A percentile compares a stretch with the other conserved stretches of the same genome.
phyloP scores from a whole-genome alignment of 176 grass and related monocot genomes.

The Paspalum vaginatum region DNA sequence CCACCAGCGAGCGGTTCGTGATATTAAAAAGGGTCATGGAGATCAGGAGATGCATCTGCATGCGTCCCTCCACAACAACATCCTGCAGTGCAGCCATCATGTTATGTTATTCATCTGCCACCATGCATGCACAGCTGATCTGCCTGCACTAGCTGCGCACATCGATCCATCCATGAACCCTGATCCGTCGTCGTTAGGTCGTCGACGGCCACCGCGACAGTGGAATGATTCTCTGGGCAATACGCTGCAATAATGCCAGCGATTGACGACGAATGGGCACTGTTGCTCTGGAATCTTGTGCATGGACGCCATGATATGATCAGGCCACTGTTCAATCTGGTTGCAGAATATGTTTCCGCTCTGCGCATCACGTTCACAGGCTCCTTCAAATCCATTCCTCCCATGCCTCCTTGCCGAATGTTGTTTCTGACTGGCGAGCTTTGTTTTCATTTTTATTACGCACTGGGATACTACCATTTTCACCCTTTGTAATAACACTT shows the following conservation, averaged over 20 bases:
- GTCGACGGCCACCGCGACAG: constrained; percentile 24
- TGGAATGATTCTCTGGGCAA: constrained; percentile 31
- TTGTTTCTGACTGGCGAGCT: background rate
- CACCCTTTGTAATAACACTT: too few species aligned
- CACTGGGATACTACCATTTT: too few species aligned
- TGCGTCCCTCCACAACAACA: constrained; percentile 5
- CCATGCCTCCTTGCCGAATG: background rate
- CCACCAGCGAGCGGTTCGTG: constrained; percentile 1
- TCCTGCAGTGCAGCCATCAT: background rate
- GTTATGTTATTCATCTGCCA: too few species aligned
- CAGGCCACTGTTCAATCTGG: constrained; percentile 27
- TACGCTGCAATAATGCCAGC: constrained; percentile 27
- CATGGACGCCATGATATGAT: constrained; percentile 33
- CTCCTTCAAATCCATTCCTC: constrained; percentile 13
- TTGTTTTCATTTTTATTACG: too few species aligned
- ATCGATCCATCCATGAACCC: background rate
- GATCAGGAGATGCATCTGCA: background rate
- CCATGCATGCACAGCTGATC: too few species aligned
- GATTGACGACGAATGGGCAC: background rate
- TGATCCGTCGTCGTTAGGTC: constrained; percentile 11
- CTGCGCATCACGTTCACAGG: too few species aligned
- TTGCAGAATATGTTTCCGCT: too few species aligned
- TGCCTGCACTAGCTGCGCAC: too few species aligned
- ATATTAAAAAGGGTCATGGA: background rate
- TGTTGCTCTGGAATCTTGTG: constrained; percentile 34